These are phyloP conservation scores for Fusarium torulosum DNA, from an alignment of 2,329 filamentous ascomycete genomes.

Conservation along the genomic window DNA sequence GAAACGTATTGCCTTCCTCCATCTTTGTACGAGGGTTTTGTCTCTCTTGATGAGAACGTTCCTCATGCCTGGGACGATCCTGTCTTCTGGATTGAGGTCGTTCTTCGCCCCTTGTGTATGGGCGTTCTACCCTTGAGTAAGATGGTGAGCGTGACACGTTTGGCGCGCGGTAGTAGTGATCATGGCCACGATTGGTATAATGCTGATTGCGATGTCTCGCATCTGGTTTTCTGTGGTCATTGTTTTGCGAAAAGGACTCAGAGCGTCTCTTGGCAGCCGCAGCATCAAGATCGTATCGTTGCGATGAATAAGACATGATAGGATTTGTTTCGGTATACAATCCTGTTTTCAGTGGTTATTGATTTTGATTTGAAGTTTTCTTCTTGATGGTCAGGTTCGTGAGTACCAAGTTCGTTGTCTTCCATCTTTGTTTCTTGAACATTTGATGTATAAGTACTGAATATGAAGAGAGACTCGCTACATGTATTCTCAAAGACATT, in stretches of 20 bases:
- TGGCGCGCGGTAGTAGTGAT: slow-evolving; percentile 6
- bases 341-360: background rate
- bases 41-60: background rate
- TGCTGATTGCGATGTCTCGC: background rate
- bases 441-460: slow-evolving; percentile 7
- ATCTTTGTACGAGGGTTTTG: slow-evolving; percentile 4
- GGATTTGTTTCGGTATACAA: slow-evolving; percentile 3
- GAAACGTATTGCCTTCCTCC: slow-evolving; percentile 8
- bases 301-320: slow-evolving; percentile 35
- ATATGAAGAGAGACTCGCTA: background rate
- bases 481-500: background rate
- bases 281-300: slow-evolving; percentile 16
- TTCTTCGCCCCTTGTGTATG: background rate
- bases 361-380: background rate
- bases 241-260: background rate
- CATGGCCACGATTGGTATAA: background rate
- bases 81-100: background rate
- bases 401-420: background rate
- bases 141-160: slow-evolving; percentile 1
- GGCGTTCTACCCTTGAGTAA: background rate
- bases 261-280: slow-evolving; percentile 12
- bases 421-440: background rate
- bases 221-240: background rate
- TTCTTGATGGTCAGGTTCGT: background rate
- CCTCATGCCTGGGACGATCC: background rate